Percentiles rank a stretch among this genome's conserved stretches.
These are phyloP conservation scores for Lactarius psammicola DNA, from an alignment of 768 basidiomycete genomes.

Conservation along the genomic window DNA sequence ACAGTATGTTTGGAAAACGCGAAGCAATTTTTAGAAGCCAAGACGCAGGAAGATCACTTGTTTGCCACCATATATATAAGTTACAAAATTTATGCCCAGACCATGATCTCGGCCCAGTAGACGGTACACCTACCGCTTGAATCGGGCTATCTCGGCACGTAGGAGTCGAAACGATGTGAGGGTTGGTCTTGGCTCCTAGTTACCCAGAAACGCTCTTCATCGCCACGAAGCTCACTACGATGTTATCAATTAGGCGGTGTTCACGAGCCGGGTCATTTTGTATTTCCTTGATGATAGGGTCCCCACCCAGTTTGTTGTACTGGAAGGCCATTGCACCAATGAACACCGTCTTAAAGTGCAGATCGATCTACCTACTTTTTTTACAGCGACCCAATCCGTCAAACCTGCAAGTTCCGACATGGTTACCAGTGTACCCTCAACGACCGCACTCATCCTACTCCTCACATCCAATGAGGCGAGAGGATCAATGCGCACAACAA, in stretches of 20 bases:
- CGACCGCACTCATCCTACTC: constrained; percentile 52
- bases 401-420: constrained; percentile 45
- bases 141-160: neutral
- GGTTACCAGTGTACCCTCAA: constrained; percentile 55
- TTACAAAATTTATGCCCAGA: neutral
- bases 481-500: constrained; percentile 67
- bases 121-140: neutral
- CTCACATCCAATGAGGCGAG: constrained; percentile 44
- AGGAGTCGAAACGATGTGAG: neutral
- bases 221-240: constrained; percentile 76
- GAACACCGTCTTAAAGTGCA: constrained; percentile 31
- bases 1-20: neutral
- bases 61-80: neutral
- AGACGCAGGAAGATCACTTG: neutral
- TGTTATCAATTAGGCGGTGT: constrained; percentile 50
- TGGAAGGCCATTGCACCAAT: constrained; percentile 44
- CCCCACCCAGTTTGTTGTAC: constrained; percentile 70
- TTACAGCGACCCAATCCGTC: constrained; percentile 72
- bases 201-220: constrained; percentile 65
- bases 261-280: constrained; percentile 40
- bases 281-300: constrained; percentile 42
- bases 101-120: neutral
- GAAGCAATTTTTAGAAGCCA: neutral
- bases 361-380: constrained; percentile 54
- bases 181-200: neutral